Base-by-base conservation (phyloP, 2,329 filamentous ascomycete genomes). In the Aureobasidium melanogenum region DNA sequence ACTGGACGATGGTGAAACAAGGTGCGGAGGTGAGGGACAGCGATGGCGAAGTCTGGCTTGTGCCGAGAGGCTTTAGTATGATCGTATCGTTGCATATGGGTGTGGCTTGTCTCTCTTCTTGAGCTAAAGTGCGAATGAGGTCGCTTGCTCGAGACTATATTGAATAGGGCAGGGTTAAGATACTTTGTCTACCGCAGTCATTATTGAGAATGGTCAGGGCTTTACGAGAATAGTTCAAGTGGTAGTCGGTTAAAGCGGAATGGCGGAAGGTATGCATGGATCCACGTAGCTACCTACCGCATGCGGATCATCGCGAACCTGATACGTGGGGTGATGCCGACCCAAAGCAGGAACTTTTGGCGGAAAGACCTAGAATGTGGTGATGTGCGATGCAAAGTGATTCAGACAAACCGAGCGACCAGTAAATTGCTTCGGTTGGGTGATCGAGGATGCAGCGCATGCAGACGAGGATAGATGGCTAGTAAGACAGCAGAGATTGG, bases 401-500 rank as follows among this genome's bases (percentile, higher is more conserved):
- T 24, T 32, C 17, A 44, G 52, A 32, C 17, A 9, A 24, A 2
- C 3, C n/a, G 22, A 56, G 52, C 38, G 52, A 56, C 52, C 38
- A 56, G 44, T 44, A 24, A 10, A 44, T 54, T 39, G 38, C 38
- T 44, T 56, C 28, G 52, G 52, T 26, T 28, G 39, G 24, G 28
- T 56, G 52, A 44, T 44, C n/a, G 24, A 26, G 28, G 24, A 30
- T 19, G 50, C 26, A 28, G 24, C 39, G 6, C 24, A 26, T 44
- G n/a, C 52, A 56, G 17, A 28, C 32, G 52, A 44, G 15, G 52
- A 14, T 24, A 32, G 3, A 26, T 58, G 43, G 19, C 22, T 34
- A n/a, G 9, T 58, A 46, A 58, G 54, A 26, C 54, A 47, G 9
- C n/a, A 47, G 41, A 58, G 41, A 58, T 46, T 58, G 47, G 54